Percentiles rank a stretch among this genome's conserved stretches.
Evolutionary conservation across 306 rosid genomes (phyloP).

Genomic region (Sechiopsis laciniata): DNA sequence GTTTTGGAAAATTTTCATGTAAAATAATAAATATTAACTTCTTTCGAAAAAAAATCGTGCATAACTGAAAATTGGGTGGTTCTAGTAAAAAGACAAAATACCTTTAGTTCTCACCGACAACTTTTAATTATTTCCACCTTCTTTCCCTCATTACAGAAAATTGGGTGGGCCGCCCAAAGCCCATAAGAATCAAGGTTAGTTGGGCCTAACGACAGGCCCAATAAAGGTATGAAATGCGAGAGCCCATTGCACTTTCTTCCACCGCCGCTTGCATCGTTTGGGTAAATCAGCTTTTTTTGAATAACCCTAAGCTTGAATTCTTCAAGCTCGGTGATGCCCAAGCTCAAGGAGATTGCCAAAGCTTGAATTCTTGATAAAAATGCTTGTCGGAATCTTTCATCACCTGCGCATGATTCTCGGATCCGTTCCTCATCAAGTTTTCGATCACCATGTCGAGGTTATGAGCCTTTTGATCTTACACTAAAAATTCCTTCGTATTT

Average conservation of each 20-base stretch:
- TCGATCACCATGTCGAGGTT: slow-evolving; percentile 50
- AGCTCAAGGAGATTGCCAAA: slow-evolving; percentile 6
- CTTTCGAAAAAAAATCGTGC: no score
- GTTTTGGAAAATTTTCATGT: no score
- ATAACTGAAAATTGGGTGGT: no score
- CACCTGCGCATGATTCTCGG: slow-evolving; percentile 25
- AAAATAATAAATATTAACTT: no score
- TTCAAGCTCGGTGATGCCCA: slow-evolving; percentile 11
- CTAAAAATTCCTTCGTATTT: not conserved
- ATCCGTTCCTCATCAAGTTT: slow-evolving; percentile 21
- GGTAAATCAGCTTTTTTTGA: not conserved
- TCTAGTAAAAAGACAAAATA: no score
- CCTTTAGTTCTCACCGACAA: no score
- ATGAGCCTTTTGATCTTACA: not conserved
- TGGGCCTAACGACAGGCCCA: not conserved
- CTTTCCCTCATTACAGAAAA: not conserved
- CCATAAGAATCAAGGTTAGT: not conserved
- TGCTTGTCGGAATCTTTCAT: slow-evolving; percentile 28
- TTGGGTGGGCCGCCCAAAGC: not conserved
- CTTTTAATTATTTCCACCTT: no score
- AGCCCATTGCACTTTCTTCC: slow-evolving; percentile 9
- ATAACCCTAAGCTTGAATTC: not conserved
- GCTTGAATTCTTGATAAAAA: slow-evolving; percentile 27
- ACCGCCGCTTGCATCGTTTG: not conserved
- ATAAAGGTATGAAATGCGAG: not conserved